Evolutionary conservation across 768 basidiomycete genomes (phyloP).

Genomic region (Kwoniella europaea): DNA sequence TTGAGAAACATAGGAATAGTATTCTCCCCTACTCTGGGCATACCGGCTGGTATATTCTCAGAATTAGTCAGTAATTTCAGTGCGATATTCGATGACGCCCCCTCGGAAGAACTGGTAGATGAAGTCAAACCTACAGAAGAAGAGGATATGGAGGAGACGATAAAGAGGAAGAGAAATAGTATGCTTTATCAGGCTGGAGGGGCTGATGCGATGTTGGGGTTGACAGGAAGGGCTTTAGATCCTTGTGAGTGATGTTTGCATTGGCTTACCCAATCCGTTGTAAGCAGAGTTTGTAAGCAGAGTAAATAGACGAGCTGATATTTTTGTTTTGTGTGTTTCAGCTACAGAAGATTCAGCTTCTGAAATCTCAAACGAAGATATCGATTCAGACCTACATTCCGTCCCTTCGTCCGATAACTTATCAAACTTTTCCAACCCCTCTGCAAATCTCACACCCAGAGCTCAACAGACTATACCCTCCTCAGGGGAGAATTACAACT

Average conservation of each 20-base stretch:
- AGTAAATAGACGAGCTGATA: neutral
- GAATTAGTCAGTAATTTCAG: conserved; percentile 93
- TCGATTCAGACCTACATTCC: conserved; percentile 21
- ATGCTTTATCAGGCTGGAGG: conserved; percentile 52
- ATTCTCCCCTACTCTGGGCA: conserved; percentile 94
- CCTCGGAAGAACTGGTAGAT: conserved; percentile 6
- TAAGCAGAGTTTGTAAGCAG: neutral
- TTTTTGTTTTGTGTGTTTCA: neutral
- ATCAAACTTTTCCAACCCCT: conserved; percentile 1
- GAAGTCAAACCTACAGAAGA: neutral
- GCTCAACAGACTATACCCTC: neutral
- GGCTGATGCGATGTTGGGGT: conserved; percentile 45
- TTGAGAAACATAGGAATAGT: conserved; percentile 98
- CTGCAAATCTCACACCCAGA: conserved; percentile 2
- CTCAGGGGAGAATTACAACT: conserved; percentile 11
- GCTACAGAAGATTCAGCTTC: conserved; percentile 30
- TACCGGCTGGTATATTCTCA: conserved; percentile 96
- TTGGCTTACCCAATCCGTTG: neutral
- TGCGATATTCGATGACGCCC: conserved; percentile 73
- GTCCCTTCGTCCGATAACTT: conserved; percentile 13
- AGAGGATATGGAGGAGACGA: conserved; percentile 31
- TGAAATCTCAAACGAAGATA: conserved; percentile 27
- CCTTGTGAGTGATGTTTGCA: conserved; percentile 31
- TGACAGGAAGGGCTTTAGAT: conserved; percentile 46
- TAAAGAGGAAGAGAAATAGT: conserved; percentile 49